phyloP scores from a whole-genome alignment of 1,284 basidiomycete genomes.

The Moesziomyces parantarcticus region DNA sequence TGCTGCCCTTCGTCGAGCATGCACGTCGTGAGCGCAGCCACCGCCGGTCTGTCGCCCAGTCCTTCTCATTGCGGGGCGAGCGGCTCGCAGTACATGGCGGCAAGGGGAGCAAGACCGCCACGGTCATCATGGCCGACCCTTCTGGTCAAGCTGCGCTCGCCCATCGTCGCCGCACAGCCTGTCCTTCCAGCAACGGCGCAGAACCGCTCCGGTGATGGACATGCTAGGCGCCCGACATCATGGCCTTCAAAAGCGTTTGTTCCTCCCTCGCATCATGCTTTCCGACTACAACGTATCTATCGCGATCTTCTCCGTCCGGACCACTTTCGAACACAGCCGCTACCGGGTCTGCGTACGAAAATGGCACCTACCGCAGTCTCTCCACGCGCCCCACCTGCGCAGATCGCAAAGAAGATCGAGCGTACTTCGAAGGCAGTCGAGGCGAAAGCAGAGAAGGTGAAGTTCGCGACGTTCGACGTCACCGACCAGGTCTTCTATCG shows the following conservation, averaged over 20 bases:
- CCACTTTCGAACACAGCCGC: neutral
- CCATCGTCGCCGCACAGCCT: conserved; percentile 2
- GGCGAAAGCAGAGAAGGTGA: conserved; percentile 7
- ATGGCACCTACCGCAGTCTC: conserved; percentile 45
- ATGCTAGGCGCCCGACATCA: conserved; percentile 14
- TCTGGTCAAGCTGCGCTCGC: conserved; percentile 17
- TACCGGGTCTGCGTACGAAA: conserved; percentile 1
- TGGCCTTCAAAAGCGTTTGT: conserved; percentile 30
- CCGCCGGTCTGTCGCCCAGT: neutral
- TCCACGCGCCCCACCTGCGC: conserved; percentile 26
- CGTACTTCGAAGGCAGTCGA: neutral
- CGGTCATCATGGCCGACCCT: conserved; percentile 43
- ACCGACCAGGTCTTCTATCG: conserved; percentile 51
- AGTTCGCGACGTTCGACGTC: conserved; percentile 54
- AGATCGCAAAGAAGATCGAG: conserved; percentile 4
- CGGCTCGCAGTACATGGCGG: conserved; percentile 6
- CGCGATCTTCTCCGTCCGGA: conserved; percentile 4
- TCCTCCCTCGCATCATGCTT: conserved; percentile 16
- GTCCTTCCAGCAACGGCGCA: neutral
- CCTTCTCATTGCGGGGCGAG: neutral
- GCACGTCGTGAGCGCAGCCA: no score
- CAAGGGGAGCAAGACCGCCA: conserved; percentile 20
- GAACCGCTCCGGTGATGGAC: conserved; percentile 1
- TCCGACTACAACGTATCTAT: conserved; percentile 28
- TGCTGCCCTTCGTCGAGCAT: no score